A percentile compares a stretch with the other conserved stretches of the same genome.
Conservation (phyloP, 2,329 filamentous ascomycete species). For the Graphilbum sp. region DNA sequence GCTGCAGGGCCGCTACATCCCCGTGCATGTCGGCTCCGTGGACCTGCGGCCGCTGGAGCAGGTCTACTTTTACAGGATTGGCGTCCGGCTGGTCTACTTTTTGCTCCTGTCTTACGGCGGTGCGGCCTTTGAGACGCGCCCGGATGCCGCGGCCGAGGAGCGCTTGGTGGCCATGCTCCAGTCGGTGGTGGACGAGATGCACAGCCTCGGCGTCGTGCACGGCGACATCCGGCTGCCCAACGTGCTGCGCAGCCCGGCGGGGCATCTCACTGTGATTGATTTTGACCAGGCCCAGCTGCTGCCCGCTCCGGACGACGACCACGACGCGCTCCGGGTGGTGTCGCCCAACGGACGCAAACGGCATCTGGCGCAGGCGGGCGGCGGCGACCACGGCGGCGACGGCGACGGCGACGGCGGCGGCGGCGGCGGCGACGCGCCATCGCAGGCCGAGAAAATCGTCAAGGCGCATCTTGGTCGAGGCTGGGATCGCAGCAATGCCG, state of each 20-base stretch:
- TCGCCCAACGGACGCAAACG: too few species aligned
- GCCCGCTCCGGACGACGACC: background rate
- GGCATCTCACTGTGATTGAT: slow-evolving; percentile 1
- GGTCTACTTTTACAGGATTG: slow-evolving; percentile 3
- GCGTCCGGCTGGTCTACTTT: slow-evolving; percentile 4
- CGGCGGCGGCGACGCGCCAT: too few species aligned
- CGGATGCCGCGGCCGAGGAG: background rate
- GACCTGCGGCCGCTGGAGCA: slow-evolving; percentile 3
- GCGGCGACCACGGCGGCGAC: too few species aligned
- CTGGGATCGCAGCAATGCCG: too few species aligned
- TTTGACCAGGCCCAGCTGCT: slow-evolving; percentile 3
- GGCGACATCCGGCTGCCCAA: slow-evolving; percentile 5
- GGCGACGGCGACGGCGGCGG: too few species aligned
- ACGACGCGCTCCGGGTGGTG: too few species aligned
- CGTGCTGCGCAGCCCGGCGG: slow-evolving; percentile 1
- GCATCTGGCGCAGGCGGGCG: too few species aligned
- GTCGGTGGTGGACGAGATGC: slow-evolving; percentile 1
- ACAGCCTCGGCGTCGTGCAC: slow-evolving; percentile 5
- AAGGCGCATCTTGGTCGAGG: too few species aligned
- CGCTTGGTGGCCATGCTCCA: background rate
- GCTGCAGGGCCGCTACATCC: slow-evolving; percentile 5
- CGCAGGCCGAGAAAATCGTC: too few species aligned
- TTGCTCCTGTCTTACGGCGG: slow-evolving; percentile 4
- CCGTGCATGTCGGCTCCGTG: slow-evolving; percentile 5
- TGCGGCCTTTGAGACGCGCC: background rate